Conservation (phyloP, 2,329 filamentous ascomycete species). For the Alternaria alternata region DNA sequence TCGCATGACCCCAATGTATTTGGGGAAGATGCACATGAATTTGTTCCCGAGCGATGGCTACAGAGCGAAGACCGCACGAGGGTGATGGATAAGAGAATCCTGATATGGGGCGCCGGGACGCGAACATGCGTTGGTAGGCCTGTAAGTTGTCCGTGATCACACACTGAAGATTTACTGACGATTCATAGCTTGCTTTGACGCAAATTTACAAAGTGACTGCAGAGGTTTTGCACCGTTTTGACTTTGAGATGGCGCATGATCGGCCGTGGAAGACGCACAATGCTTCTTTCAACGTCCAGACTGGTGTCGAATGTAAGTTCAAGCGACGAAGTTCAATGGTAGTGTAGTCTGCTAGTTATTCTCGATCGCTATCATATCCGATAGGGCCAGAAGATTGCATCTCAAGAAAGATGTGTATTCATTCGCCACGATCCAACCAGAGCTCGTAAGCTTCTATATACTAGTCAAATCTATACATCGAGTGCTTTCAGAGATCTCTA, state of each 20-base stretch:
- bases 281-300: conserved; percentile 30
- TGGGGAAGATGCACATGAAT: conserved; percentile 6
- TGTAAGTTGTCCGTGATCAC: conserved; percentile 42
- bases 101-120: conserved; percentile 70
- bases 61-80: conserved; percentile 10
- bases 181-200: conserved; percentile 14
- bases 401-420: background rate
- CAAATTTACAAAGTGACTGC: conserved; percentile 35
- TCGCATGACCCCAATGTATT: conserved; percentile 17
- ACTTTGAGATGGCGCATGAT: conserved; percentile 30
- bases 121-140: conserved; percentile 70
- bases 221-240: conserved; percentile 28
- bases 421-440: background rate
- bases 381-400: background rate
- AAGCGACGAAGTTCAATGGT: conserved; percentile 2
- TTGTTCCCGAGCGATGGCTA: conserved; percentile 9
- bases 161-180: background rate
- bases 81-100: conserved; percentile 7
- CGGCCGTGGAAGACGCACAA: conserved; percentile 31
- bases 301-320: conserved; percentile 23
- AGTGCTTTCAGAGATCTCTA: background rate
- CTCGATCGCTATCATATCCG: background rate
- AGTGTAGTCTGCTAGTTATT: background rate
- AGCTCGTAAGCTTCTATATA: background rate
- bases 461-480: background rate